Evolutionary conservation across 1,284 basidiomycete genomes (phyloP).

Genomic region (Malassezia sympodialis): DNA sequence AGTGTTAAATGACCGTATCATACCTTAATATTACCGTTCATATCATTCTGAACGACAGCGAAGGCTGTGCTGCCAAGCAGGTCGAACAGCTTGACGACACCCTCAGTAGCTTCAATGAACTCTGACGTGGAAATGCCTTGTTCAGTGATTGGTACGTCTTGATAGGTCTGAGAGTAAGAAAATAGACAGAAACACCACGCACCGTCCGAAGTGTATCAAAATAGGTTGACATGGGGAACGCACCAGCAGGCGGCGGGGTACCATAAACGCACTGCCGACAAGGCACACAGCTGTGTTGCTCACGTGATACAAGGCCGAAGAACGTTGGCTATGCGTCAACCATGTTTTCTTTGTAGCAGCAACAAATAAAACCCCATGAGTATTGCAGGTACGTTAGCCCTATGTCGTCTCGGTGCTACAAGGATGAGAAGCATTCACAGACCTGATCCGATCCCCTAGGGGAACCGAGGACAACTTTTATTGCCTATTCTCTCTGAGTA

Average conservation of each 20-base stretch:
- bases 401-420: neutral
- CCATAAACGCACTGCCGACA: neutral
- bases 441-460: slow-evolving; percentile 21
- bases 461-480: slow-evolving; percentile 16
- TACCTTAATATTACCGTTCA: slow-evolving; percentile 75
- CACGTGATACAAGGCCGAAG: neutral
- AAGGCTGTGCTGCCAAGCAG: slow-evolving; percentile 82
- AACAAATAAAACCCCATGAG: neutral
- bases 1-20: slow-evolving; percentile 10
- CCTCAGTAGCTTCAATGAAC: slow-evolving; percentile 82
- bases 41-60: slow-evolving; percentile 69
- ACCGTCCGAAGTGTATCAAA: slow-evolving; percentile 72
- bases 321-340: neutral
- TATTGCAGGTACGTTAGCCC: neutral
- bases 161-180: slow-evolving; percentile 31
- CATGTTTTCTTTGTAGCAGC: neutral
- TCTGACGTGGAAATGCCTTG: slow-evolving; percentile 73
- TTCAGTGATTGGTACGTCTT: slow-evolving; percentile 73
- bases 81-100: slow-evolving; percentile 88
- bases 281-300: neutral
- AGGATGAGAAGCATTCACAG: slow-evolving; percentile 17
- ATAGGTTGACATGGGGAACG: slow-evolving; percentile 64
- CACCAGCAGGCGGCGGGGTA: neutral
- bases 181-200: slow-evolving; percentile 23
- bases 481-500: slow-evolving; percentile 17